Conservation (phyloP, 768 basidiomycete genomes). For the Sarcodon sp. region DNA sequence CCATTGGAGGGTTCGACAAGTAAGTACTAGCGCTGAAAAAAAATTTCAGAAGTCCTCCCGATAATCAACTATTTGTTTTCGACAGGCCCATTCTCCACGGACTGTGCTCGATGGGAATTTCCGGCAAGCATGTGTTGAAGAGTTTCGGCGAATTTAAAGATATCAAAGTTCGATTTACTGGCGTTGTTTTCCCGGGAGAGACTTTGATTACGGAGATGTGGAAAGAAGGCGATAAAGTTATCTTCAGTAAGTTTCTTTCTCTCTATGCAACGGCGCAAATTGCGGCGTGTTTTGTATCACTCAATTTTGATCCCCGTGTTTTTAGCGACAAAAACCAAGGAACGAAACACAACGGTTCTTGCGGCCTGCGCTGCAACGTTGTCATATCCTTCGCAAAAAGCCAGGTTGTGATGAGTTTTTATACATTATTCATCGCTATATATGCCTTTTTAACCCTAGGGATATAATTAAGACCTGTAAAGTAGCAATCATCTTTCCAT, state of each 20-base stretch:
- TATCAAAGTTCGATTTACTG: conserved; percentile 92
- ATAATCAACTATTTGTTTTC: background rate
- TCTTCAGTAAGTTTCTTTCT: conserved; percentile 62
- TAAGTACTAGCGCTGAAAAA: background rate
- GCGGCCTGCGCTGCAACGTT: conserved; percentile 78
- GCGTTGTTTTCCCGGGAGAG: conserved; percentile 90
- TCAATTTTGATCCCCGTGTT: conserved; percentile 1
- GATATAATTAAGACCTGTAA: no score
- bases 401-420: conserved; percentile 27
- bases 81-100: conserved; percentile 69
- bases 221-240: conserved; percentile 86
- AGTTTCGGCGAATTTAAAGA: conserved; percentile 77
- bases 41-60: background rate
- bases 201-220: conserved; percentile 96
- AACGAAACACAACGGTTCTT: conserved; percentile 59
- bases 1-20: conserved; percentile 87
- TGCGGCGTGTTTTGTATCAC: background rate
- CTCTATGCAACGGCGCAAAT: background rate
- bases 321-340: conserved; percentile 80
- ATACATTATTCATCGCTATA: no score
- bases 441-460: no score
- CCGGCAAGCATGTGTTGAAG: conserved; percentile 87
- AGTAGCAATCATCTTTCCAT: no score
- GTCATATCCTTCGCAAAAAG: conserved; percentile 29
- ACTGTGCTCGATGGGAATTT: conserved; percentile 85